Evolutionary conservation across 306 rosid genomes (phyloP).

Genomic region (Sicyos baderoa): DNA sequence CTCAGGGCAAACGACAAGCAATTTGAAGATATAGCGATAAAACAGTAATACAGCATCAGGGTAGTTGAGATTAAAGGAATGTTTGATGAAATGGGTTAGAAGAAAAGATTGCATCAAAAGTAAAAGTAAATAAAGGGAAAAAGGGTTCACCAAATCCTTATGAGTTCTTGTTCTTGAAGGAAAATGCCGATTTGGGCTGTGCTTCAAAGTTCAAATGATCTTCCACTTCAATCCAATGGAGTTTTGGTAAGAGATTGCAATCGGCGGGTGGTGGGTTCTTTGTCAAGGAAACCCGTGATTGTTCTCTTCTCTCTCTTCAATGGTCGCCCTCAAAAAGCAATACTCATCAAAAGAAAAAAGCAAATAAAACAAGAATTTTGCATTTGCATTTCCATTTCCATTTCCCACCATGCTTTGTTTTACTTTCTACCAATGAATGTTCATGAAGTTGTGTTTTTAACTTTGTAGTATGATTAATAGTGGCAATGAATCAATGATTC

Average conservation of each 20-base stretch:
- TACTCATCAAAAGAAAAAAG: background rate
- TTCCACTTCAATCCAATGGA: background rate
- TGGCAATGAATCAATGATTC: too few species aligned
- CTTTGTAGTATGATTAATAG: too few species aligned
- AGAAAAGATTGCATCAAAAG: background rate
- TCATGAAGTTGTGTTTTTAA: too few species aligned
- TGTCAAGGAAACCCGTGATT: background rate
- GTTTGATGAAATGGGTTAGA: slow-evolving; percentile 8
- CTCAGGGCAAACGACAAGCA: background rate
- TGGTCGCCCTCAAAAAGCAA: too few species aligned
- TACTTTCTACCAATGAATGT: too few species aligned
- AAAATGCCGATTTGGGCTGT: background rate
- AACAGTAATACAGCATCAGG: background rate
- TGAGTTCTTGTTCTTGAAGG: background rate
- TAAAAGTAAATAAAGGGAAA: background rate
- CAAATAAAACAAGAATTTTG: slow-evolving; percentile 1
- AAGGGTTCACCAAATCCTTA: slow-evolving; percentile 11
- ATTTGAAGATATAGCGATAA: background rate
- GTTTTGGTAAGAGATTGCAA: background rate
- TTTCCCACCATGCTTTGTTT: background rate
- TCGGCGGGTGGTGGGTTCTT: background rate
- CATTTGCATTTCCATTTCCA: too few species aligned
- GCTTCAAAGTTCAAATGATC: background rate
- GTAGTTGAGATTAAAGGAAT: slow-evolving; percentile 5
- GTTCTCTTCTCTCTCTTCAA: too few species aligned